Conservation (phyloP, 257 asterid genomes). For the Solanum corneliomulleri region DNA sequence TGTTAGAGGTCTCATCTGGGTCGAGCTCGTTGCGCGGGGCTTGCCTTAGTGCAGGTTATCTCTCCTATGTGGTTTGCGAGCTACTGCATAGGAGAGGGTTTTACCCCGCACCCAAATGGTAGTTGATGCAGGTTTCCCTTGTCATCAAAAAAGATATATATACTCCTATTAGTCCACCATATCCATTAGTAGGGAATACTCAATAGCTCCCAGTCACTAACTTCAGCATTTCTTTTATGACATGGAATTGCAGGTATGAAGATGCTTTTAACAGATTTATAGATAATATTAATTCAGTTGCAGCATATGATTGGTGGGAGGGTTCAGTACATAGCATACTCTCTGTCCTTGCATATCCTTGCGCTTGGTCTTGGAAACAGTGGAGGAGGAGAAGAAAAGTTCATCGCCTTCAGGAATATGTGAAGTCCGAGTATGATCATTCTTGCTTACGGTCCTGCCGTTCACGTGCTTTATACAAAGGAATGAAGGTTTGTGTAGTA, state of each 20-base stretch:
- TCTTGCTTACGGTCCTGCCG: constrained; percentile 92
- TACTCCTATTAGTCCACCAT: not conserved
- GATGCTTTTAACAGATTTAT: constrained; percentile 95
- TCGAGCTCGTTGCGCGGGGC: too few species aligned
- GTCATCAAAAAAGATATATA: not conserved
- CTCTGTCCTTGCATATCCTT: constrained; percentile 82
- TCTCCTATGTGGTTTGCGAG: too few species aligned
- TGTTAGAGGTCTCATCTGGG: too few species aligned
- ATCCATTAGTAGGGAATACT: not conserved
- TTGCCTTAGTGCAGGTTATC: too few species aligned
- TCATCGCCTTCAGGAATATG: constrained; percentile 82
- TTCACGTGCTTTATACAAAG: constrained; percentile 93
- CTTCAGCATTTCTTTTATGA: constrained; percentile 2
- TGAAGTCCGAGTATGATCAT: constrained; percentile 89
- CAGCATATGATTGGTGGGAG: constrained; percentile 98
- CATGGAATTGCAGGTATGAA: constrained; percentile 60
- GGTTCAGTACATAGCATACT: constrained; percentile 96
- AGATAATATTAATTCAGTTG: constrained; percentile 85
- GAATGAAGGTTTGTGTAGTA: constrained; percentile 64
- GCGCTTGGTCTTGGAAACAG: constrained; percentile 98
- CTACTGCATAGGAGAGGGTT: too few species aligned
- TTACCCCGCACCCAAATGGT: too few species aligned
- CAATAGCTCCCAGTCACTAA: not conserved
- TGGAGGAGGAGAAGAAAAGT: constrained; percentile 94
- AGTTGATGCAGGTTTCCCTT: too few species aligned